Base-by-base conservation (phyloP, 768 basidiomycete genomes). In the Asterophora lycoperdoides region DNA sequence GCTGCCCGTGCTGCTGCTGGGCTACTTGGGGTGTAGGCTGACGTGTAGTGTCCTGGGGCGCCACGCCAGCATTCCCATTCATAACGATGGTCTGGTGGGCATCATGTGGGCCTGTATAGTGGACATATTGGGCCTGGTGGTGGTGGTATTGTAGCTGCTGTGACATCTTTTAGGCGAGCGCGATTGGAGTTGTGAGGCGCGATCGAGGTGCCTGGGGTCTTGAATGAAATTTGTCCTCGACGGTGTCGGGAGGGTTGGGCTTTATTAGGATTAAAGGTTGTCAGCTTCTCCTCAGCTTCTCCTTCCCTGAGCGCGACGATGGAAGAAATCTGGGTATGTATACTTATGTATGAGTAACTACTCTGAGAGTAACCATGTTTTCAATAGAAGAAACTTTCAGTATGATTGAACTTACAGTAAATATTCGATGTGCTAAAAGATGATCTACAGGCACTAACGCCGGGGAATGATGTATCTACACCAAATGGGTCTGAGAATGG, bases 151-250 rank as follows among this genome's bases (percentile, higher is more conserved):
- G 71, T 51, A 70, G 65, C 52, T 67, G 69, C 56, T 75, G 73
- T 56, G 74, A 73, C 73, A 74, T 74, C 62, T 64, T 55, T 59
- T 56, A 48, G 41, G 46, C 56, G 55, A 50, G 46, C 51, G 41
- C 53, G 52, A 58, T 57, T 56, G 58, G 46, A 48, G 52, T 56
- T 57, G 60, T 55, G 56, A 44, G 23, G 41, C 54, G 60, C 61
- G 60, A 65, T 69, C 60, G 57, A 65, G 58, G 70, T 72, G 61
- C 61, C 70, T 67, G 72, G 72, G 72, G 72, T 68, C 68, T 41
- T 29, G 35, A 15, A 5, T 28, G 32, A 39, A 40, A 23, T 36
- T 23, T 47, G 23, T 44, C 26, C 45, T 35, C 43, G 44, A 48
- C 45, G 44, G 55, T 56, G 55, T 43, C 55, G 10, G 55, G 14